Base-by-base conservation (phyloP, 1,284 basidiomycete species). In the Cutaneotrichosporon spelunceum region DNA sequence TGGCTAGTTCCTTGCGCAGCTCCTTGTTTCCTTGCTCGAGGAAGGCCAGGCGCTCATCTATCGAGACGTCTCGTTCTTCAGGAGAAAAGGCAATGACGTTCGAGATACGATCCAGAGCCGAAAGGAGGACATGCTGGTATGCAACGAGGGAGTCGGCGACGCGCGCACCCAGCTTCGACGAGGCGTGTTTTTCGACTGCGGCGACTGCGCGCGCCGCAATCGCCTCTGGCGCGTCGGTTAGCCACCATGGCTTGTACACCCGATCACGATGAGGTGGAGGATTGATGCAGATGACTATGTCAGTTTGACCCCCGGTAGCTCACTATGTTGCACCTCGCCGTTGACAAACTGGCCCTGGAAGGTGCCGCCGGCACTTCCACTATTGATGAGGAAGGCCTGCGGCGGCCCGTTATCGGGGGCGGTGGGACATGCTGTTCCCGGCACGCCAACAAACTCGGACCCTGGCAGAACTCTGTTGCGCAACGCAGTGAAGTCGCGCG, bases 301-400 rank as follows among this genome's bases (percentile, higher is more conserved):
- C 36, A 49, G 42, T 19, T 33, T 26, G 23, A 14, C 27, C 26
- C 5, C 13, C 10, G n/a, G n/a, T 33, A 45, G 26, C 78, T 68
- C 48, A 80, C 79, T 76, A 67, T 79, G 76, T 67, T 80, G 78
- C 16, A 80, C 78, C 65, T 80, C 78, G 56, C 79, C 79, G 61
- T 80, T 80, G 39, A 73, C 70, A 64, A 80, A 79, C 14, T 80
- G 77, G 4, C 69, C 59, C 59, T 80, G 79, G 58, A 76, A 79
- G 6, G 57, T 68, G 10, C 78, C 78, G 30, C 68, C 66, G 2
- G 76, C 70, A 53, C 72, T 75, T 1, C 77, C 78, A 2, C 71
- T 59, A 63, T 80, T 77, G 61, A 79, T 75, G 57, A 80, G 63
- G 64, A 80, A 78, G 4, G 74, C 70, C 13, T 67, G 72, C 0